Evolutionary conservation across 768 basidiomycete species (phyloP), one percentile per base, ranked within the genome.

Genomic region (Collybiopsis luxurians): DNA sequence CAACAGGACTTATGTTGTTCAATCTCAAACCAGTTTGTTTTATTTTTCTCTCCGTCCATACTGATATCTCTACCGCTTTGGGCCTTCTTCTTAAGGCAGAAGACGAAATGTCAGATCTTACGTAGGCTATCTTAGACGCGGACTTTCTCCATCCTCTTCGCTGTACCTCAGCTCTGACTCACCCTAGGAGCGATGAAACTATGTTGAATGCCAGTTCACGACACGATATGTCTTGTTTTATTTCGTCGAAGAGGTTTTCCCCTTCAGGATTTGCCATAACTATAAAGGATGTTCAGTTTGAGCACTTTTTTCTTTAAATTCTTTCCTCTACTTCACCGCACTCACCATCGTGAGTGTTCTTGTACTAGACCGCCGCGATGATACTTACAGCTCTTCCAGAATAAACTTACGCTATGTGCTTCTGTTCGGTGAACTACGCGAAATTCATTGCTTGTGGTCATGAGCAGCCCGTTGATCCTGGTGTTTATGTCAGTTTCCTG

Each of bases 391-490:
- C 19, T 51, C 34, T 11, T 4, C 21, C 11, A 39, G n/a, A 53
- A 19, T 28, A 40, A 15, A 12, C 42, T 43, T 1, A 24, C 43
- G 45, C 15, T 9, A 55, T 55, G 54, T 55, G 54, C 54, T 38
- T 46, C 36, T 44, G 54, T 21, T 31, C 44, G 15, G 30, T 55
- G 19, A 47, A 46, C 31, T 55, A 46, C 34, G 36, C 45, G 7
- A 47, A 47, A 30, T 55, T 15, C 12, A n/a, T n/a, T n/a, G 53
- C 53, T 23, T 55, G 54, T 27, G 54, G 54, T n/a, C 44, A 55
- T 28, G 30, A 47, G 17, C 15, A 24, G 10, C 44, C 54, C 27
- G 47, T n/a, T 26, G 54, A 55, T 36, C 42, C 26, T 34, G 54
- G 54, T 24, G 45, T 45, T 27, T 17, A 30, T 10, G 54, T 55